A percentile compares a stretch with the other conserved stretches of the same genome.
These are phyloP conservation scores for Globisporangium cystogenes DNA, from an alignment of 352 stramenopile species.

Conservation along the genomic window DNA sequence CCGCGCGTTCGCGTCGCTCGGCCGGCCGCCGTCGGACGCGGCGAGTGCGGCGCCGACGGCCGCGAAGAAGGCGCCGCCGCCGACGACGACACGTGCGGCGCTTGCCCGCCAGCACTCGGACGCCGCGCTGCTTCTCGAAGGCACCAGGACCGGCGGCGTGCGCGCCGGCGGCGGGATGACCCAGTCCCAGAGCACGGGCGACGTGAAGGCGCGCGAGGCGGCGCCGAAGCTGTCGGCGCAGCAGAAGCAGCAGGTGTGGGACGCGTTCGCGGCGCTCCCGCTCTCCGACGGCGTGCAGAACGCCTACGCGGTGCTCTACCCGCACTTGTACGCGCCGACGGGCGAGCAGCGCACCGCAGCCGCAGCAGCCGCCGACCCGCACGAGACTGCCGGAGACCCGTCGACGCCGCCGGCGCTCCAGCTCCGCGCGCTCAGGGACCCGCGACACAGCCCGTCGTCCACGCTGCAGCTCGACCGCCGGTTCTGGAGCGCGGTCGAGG, in stretches of 20 bases:
- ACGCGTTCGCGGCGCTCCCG: slow-evolving; percentile 25
- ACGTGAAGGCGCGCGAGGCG: not conserved
- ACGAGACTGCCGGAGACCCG: not conserved
- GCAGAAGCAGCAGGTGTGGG: slow-evolving; percentile 37
- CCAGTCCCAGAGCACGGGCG: slow-evolving; percentile 5
- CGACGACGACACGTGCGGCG: not conserved
- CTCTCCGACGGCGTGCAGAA: slow-evolving; percentile 43
- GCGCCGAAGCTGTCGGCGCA: slow-evolving; percentile 17
- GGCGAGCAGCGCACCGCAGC: no score
- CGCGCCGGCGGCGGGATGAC: not conserved
- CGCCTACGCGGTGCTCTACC: slow-evolving; percentile 56
- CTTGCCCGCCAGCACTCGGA: slow-evolving; percentile 5
- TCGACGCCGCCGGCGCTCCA: not conserved
- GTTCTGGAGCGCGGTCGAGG: slow-evolving; percentile 68
- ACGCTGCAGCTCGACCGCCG: slow-evolving; percentile 27
- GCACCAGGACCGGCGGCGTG: not conserved
- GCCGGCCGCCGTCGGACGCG: no score
- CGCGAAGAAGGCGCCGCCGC: not conserved
- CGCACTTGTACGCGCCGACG: slow-evolving; percentile 24
- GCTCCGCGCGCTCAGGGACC: not conserved
- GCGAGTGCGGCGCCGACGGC: not conserved
- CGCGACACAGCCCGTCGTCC: not conserved
- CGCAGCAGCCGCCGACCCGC: no score
- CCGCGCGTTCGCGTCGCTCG: not conserved
- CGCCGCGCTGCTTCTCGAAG: slow-evolving; percentile 3